Evolutionary conservation across 768 basidiomycete species (phyloP), one percentile per base, ranked within the genome.

Genomic region (Phanerochaete sordida): DNA sequence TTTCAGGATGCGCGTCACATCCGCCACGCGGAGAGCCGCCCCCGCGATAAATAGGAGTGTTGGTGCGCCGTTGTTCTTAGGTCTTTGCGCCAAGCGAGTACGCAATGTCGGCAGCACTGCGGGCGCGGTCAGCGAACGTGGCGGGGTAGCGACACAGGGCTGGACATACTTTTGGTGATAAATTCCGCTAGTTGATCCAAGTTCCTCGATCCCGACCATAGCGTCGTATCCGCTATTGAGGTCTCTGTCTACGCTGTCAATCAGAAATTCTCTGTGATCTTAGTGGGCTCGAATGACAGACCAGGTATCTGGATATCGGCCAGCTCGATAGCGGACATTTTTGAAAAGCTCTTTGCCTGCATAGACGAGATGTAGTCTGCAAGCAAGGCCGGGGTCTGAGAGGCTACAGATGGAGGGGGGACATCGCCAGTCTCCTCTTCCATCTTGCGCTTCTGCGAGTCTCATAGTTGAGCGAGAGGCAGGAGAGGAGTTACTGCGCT

Each of bases 21-120:
- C 93, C 53, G 86, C 88, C n/a, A 94, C 95, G 53, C 96, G 84
- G 35, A 98, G 79, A 3, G 96, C 96, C n/a, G 95, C 92, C 27
- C 87, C 85, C 16, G 93, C 82, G 47, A 98, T 72, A 68, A 93
- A 90, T 13, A 99, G 74, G 45, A 97, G 76, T 2, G 93, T 92
- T 1, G 96, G 96, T 39, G 93, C 83, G n/a, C 93, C 94, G 60
- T 81, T 82, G 49, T 79, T 76, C 69, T 91, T 92, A 52, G 93
- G 84, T 65, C 78, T 79, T 71, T 96, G 93, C 27, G 80, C 78
- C 12, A 98, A 75, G 58, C 91, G 84, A 63, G 81, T 81, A 66
- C 81, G 84, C 27, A 95, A 76, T 54, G 76, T 79, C 58, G 88
- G 93, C 53, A 87, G 76, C 64, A 79, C 92, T 91, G 66, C 24